phyloP scores from a whole-genome alignment of 2,329 filamentous ascomycete genomes.

The Fusarium sp. region DNA sequence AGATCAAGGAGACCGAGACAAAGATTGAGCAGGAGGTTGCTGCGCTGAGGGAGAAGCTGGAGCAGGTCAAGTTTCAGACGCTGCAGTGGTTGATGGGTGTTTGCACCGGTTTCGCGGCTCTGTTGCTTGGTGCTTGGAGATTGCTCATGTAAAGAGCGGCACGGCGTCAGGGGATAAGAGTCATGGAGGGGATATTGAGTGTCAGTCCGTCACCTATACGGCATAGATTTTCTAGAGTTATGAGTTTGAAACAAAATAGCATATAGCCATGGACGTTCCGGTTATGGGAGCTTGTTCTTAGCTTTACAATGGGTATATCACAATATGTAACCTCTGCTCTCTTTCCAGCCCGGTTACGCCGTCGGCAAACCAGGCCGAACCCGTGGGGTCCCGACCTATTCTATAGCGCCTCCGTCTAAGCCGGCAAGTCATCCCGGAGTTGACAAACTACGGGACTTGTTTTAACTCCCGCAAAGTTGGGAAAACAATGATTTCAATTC shows the following conservation, averaged over 20 bases:
- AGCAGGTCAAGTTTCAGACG: slow-evolving; percentile 98
- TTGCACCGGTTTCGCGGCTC: slow-evolving; percentile 73
- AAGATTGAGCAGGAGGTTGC: slow-evolving; percentile 98
- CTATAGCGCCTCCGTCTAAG: background rate
- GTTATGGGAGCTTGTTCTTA: background rate
- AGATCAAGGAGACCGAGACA: slow-evolving; percentile 98
- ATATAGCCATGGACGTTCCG: background rate
- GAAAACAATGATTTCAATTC: background rate
- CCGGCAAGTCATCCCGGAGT: background rate
- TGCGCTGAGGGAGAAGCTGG: slow-evolving; percentile 87
- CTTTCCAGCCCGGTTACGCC: background rate
- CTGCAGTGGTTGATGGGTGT: slow-evolving; percentile 98
- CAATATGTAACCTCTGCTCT: background rate
- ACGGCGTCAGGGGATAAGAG: background rate
- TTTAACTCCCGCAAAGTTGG: background rate
- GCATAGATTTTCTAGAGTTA: slow-evolving; percentile 37
- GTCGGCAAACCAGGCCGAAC: background rate
- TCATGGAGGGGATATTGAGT: background rate
- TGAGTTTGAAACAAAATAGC: slow-evolving; percentile 6
- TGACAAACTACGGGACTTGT: background rate
- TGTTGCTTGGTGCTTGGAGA: slow-evolving; percentile 76
- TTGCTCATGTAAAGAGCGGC: slow-evolving; percentile 67
- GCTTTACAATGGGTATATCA: background rate
- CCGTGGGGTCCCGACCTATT: background rate
- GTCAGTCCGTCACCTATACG: slow-evolving; percentile 30